Evolutionary conservation across 1,139 yeast species (phyloP), one percentile per base, ranked within the genome.

Genomic region (Trichomonascaceae sp.): DNA sequence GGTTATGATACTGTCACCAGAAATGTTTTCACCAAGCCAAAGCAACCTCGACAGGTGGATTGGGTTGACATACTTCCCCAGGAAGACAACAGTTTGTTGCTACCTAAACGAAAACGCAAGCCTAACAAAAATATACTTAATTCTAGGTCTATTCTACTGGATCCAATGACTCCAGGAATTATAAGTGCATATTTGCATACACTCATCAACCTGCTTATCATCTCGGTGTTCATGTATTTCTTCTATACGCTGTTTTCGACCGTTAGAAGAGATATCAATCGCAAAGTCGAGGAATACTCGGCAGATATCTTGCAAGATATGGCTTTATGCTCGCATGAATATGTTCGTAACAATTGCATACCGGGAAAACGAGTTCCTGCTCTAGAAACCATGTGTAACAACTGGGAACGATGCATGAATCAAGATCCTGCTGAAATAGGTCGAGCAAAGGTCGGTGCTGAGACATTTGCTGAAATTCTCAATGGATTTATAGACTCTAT

Each of bases 351-450:
- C 69, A 80, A 84, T 62, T 93, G 99, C 66, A 69, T 75, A 57
- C 76, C 76, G 2, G 73, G 68, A 1, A 63, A 66, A 57, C 73
- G 79, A 9, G 81, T 80, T 0, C 96, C 96, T 0, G 93, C 90
- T 0, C 69, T 90, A 30, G 90, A 86, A 61, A 70, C 72, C n/a
- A 76, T 81, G 18, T 93, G 99, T 68, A 74, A 78, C 36, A 74
- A 74, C 45, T 88, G 96, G 95, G 85, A 82, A 58, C 79, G 77
- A 58, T 93, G 99, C 69, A 90, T 87, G 96, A 82, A 84, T 62
- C 76, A 89, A 57, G 95, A 91, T 62, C 96, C 96, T 13, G 80
- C 81, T 45, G 74, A 81, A 7, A 81, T 90, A n/a, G 95, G 93
- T 4, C 78, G 82, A 49, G 87, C 95, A 2, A 78, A 81, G 61